Base-by-base conservation (phyloP, 1,284 basidiomycete genomes). In the Microbotryum intermedium region DNA sequence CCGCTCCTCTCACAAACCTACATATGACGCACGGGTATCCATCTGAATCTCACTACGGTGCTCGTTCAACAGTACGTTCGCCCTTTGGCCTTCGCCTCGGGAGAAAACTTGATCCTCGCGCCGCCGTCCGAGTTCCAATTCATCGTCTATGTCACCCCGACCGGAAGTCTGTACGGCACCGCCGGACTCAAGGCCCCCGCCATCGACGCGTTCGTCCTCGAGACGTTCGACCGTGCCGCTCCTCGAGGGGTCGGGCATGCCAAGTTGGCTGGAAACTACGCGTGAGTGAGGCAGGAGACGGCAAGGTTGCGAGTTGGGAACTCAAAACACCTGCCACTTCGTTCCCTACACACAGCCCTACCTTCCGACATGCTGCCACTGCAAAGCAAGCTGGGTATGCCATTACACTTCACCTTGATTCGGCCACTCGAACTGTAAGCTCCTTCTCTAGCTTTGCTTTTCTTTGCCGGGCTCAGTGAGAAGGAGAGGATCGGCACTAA, bases 221-320 rank as follows among this genome's bases (percentile, higher is more conserved):
- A 75, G 55, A 65, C 69, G 11, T 75, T 75, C 45, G 74, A 75
- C 64, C 69, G 74, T 20, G 70, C 73, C 2, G 74, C 74, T 9
- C 51, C 57, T 23, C 44, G 34, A 45, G 66, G 66, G 26, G 60
- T 58, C n/a, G 72, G 72, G 20, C 64, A 70, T 55, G 70, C 67
- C 58, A 75, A 75, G 65, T 69, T 75, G 10, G 73, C 70, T 23
- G 58, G 58, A 20, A 53, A 52, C 46, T 48, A 42, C 26, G 45
- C 53, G 10, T 57, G 39, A 54, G 43, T 25, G 21, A 45, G 54
- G 16, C 11, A 39, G 34, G 34, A 16, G 4, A 6, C 5, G 11
- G 13, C 13, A 16, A 39, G 34, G 6, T 39, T 18, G 34, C 34
- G 34, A 18, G 34, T 16, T 6, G 34, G 4, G 4, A 16, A 9